phyloP scores from a whole-genome alignment of 2,329 filamentous ascomycete genomes.

The Stemphylium lycopersici region DNA sequence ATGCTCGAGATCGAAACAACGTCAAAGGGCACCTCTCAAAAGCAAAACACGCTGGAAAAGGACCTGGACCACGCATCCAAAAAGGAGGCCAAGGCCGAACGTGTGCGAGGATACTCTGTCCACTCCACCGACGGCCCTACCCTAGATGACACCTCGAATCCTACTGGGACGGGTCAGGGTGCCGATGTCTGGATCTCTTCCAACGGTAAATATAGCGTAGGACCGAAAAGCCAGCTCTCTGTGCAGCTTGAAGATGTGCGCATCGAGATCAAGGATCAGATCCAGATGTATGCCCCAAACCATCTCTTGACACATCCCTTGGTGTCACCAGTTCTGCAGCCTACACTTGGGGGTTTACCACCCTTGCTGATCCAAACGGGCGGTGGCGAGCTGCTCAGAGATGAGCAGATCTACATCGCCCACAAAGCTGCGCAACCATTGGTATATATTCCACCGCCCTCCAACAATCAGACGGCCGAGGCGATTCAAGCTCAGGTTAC shows the following conservation, averaged over 20 bases:
- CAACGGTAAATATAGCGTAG: slow-evolving; percentile 47
- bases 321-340: slow-evolving; percentile 86
- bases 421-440: slow-evolving; percentile 90
- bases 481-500: slow-evolving; percentile 68
- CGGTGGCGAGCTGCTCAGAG: slow-evolving; percentile 85
- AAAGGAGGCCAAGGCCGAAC: slow-evolving; percentile 42
- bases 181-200: slow-evolving; percentile 32
- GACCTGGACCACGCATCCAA: slow-evolving; percentile 42
- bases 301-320: slow-evolving; percentile 83
- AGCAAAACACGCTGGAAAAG: slow-evolving; percentile 14
- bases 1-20: slow-evolving; percentile 56
- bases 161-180: slow-evolving; percentile 6
- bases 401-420: slow-evolving; percentile 93
- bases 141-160: slow-evolving; percentile 9
- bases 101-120: slow-evolving; percentile 45
- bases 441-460: slow-evolving; percentile 69
- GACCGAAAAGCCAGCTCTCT: slow-evolving; percentile 56
- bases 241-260: slow-evolving; percentile 69
- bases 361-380: slow-evolving; percentile 86
- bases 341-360: slow-evolving; percentile 86
- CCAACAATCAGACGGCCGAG: slow-evolving; percentile 55
- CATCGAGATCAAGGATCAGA: slow-evolving; percentile 84
- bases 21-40: slow-evolving; percentile 1
- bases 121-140: slow-evolving; percentile 29
- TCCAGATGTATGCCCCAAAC: slow-evolving; percentile 87